Evolutionary conservation across 2,329 filamentous ascomycete genomes (phyloP).

Genomic region (Erysiphe neolycopersici): DNA sequence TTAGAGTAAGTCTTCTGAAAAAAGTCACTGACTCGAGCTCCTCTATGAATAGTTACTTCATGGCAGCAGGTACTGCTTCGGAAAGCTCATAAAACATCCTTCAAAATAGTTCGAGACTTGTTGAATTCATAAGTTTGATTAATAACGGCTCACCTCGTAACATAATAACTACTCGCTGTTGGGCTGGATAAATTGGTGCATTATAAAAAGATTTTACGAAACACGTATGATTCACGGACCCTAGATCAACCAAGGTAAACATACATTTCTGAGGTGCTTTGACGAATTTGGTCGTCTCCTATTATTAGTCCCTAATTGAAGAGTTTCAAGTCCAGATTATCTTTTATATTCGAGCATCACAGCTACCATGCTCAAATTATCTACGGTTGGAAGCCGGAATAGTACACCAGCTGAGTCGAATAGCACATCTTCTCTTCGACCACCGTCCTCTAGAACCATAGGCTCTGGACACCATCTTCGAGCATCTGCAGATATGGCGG

Average conservation of each 20-base stretch:
- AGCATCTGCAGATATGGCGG: slow-evolving; percentile 87
- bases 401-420: slow-evolving; percentile 64
- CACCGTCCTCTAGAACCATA: slow-evolving; percentile 52
- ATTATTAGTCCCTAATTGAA: slow-evolving; percentile 4
- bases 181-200: neutral
- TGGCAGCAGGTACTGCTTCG: slow-evolving; percentile 4
- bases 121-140: no score
- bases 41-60: neutral
- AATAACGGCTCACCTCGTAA: no score
- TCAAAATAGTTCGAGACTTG: no score
- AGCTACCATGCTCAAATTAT: slow-evolving; percentile 26
- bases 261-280: slow-evolving; percentile 1
- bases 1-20: no score
- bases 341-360: slow-evolving; percentile 5
- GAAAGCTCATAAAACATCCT: slow-evolving; percentile 1
- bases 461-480: slow-evolving; percentile 66
- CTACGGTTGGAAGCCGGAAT: slow-evolving; percentile 67
- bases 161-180: no score
- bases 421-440: slow-evolving; percentile 60
- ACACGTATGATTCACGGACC: slow-evolving; percentile 15
- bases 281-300: slow-evolving; percentile 7
- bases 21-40: no score
- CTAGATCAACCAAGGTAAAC: slow-evolving; percentile 10
- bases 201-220: slow-evolving; percentile 14
- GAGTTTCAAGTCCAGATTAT: slow-evolving; percentile 1